Evolutionary conservation across 352 stramenopile genomes (phyloP).

Genomic region (Phytopythium litorale): DNA sequence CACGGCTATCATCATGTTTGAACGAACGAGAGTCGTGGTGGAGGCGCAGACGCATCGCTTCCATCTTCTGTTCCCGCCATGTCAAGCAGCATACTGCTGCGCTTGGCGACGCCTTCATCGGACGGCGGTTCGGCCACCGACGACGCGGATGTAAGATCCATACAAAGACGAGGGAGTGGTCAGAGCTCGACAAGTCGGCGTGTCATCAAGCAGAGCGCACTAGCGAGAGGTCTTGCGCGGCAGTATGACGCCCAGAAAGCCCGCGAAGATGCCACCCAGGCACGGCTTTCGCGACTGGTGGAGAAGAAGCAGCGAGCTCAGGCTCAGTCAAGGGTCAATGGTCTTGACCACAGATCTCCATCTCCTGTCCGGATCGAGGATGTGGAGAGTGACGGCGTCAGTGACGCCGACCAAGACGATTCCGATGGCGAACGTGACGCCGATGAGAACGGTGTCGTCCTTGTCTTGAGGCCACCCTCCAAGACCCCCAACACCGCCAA

Average conservation of each 20-base stretch:
- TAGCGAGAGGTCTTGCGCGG: conserved; percentile 25
- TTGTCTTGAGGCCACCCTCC: neutral
- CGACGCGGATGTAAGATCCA: neutral
- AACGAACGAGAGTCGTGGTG: neutral
- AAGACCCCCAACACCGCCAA: neutral
- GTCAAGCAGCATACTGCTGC: neutral
- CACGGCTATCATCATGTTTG: neutral
- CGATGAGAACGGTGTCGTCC: neutral
- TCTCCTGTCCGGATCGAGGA: neutral
- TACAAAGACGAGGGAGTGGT: neutral
- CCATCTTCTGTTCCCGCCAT: neutral
- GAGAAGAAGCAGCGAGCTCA: neutral
- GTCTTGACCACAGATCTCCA: neutral
- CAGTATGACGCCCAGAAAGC: conserved; percentile 30
- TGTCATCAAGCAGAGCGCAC: neutral
- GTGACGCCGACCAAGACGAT: neutral
- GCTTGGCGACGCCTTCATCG: neutral
- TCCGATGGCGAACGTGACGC: neutral
- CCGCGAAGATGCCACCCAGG: conserved; percentile 19
- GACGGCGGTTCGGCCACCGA: neutral
- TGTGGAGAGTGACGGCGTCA: neutral
- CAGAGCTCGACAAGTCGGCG: neutral
- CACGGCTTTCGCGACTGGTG: conserved; percentile 13
- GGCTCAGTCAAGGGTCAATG: neutral
- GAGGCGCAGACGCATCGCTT: neutral